Conservation (phyloP, 768 basidiomycete genomes). For the Phylloporus rhodoxanthus region DNA sequence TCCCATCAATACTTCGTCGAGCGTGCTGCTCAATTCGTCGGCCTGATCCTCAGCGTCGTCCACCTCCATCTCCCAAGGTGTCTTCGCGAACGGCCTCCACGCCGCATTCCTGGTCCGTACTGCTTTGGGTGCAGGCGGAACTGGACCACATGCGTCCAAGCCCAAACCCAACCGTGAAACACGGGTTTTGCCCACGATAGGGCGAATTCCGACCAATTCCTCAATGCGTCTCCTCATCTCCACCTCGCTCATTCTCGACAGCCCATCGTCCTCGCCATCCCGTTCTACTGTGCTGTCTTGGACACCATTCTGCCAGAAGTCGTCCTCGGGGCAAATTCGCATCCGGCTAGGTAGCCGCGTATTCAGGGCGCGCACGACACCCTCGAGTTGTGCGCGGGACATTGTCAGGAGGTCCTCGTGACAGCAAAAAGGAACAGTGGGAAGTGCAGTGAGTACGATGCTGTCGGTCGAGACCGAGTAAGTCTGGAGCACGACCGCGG, state of each 20-base stretch:
- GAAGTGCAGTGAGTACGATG: conserved; percentile 58
- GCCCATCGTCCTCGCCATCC: conserved; percentile 4
- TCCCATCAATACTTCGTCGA: conserved; percentile 15
- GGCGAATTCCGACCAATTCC: conserved; percentile 51
- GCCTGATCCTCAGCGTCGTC: conserved; percentile 6
- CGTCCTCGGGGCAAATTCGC: conserved; percentile 40
- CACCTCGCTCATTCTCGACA: conserved; percentile 31
- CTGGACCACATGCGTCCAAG: conserved; percentile 15
- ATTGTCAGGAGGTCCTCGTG: conserved; percentile 68
- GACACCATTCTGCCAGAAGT: conserved; percentile 13
- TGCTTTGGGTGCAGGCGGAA: conserved; percentile 28
- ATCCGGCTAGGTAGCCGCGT: conserved; percentile 46
- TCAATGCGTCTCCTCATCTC: conserved; percentile 55
- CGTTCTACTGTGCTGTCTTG: neutral
- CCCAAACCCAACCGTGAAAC: conserved; percentile 24
- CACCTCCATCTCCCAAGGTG: conserved; percentile 24
- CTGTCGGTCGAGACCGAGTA: conserved; percentile 46
- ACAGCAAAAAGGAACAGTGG: conserved; percentile 60
- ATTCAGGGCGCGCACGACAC: conserved; percentile 52
- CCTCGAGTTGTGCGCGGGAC: conserved; percentile 47
- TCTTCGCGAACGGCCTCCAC: conserved; percentile 16
- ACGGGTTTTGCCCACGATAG: conserved; percentile 28
- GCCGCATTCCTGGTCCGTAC: conserved; percentile 19
- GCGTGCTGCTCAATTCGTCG: conserved; percentile 3
- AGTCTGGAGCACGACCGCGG: conserved; percentile 55